A percentile compares a stretch with the other conserved stretches of the same genome.
phyloP scores from a whole-genome alignment of 2,329 filamentous ascomycete species.

The Penicillium sp. region DNA sequence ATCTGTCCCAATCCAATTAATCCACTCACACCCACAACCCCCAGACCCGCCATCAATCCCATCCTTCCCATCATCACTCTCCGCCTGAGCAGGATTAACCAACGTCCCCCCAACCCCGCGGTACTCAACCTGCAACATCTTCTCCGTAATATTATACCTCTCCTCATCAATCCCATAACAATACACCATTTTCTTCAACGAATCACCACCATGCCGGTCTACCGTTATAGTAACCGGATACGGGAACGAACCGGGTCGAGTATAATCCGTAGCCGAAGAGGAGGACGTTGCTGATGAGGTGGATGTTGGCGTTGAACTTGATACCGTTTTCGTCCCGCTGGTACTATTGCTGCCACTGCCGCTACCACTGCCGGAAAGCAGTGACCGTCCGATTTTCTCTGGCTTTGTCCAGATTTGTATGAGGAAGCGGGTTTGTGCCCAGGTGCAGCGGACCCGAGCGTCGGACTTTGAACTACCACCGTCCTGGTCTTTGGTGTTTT shows the following conservation, averaged over 20 bases:
- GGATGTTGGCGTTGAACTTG: slow-evolving; percentile 8
- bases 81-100: slow-evolving; percentile 55
- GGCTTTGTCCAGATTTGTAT: slow-evolving; percentile 67
- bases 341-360: not conserved
- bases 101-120: slow-evolving; percentile 55
- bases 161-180: slow-evolving; percentile 60
- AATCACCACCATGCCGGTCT: slow-evolving; percentile 63
- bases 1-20: slow-evolving; percentile 52
- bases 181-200: slow-evolving; percentile 61
- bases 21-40: slow-evolving; percentile 64
- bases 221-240: slow-evolving; percentile 64
- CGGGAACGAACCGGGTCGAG: slow-evolving; percentile 61
- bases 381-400: slow-evolving; percentile 32
- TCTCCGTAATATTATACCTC: slow-evolving; percentile 49
- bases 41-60: slow-evolving; percentile 64
- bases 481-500: slow-evolving; percentile 50
- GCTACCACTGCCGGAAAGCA: slow-evolving; percentile 25
- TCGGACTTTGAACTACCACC: slow-evolving; percentile 54
- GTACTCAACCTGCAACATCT: slow-evolving; percentile 57
- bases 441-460: slow-evolving; percentile 59
- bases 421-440: slow-evolving; percentile 63
- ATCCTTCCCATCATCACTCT: slow-evolving; percentile 41
- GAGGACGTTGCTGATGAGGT: slow-evolving; percentile 19
- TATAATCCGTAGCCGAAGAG: slow-evolving; percentile 49
- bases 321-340: slow-evolving; percentile 2